Percentiles rank a stretch among this genome's conserved stretches.
These are phyloP conservation scores for Geotrichum phurueaensis DNA, from an alignment of 1,139 yeast species.

Conservation along the genomic window DNA sequence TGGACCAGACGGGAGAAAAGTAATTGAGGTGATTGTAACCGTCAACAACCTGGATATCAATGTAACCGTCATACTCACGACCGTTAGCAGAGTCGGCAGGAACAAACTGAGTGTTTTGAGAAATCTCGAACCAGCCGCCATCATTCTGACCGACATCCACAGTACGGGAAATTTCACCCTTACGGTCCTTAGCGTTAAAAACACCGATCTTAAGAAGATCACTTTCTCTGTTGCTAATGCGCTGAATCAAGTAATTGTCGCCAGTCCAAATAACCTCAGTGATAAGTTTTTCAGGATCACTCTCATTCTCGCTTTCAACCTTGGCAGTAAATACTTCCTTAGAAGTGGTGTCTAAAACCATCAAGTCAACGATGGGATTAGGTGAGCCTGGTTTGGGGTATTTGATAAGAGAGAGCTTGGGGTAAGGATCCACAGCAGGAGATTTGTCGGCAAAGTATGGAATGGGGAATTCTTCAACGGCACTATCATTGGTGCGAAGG, in stretches of 20 bases:
- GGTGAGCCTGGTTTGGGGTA: conserved; percentile 87
- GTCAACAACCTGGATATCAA: conserved; percentile 65
- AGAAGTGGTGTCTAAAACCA: conserved; percentile 40
- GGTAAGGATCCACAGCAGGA: conserved; percentile 45
- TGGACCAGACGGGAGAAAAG: conserved; percentile 46
- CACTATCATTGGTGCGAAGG: conserved; percentile 63
- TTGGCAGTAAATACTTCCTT: conserved; percentile 29
- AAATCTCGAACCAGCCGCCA: conserved; percentile 71
- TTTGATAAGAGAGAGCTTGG: conserved; percentile 50
- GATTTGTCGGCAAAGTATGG: conserved; percentile 45
- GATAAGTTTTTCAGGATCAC: conserved; percentile 45
- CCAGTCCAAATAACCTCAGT: conserved; percentile 74
- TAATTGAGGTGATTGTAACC: conserved; percentile 66
- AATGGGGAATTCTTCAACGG: conserved; percentile 58
- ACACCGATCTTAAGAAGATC: conserved; percentile 52
- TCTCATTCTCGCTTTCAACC: conserved; percentile 27
- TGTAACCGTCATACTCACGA: conserved; percentile 50
- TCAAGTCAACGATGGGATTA: conserved; percentile 57
- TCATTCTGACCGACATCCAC: conserved; percentile 50
- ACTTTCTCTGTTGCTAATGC: conserved; percentile 69
- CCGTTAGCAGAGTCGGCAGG: conserved; percentile 49
- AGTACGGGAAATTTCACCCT: conserved; percentile 41
- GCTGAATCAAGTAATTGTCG: conserved; percentile 48
- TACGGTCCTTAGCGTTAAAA: conserved; percentile 40
- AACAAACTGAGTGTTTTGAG: conserved; percentile 62